These are phyloP conservation scores for Fusarium virguliforme DNA, from an alignment of 2,329 filamentous ascomycete genomes.

Conservation along the genomic window DNA sequence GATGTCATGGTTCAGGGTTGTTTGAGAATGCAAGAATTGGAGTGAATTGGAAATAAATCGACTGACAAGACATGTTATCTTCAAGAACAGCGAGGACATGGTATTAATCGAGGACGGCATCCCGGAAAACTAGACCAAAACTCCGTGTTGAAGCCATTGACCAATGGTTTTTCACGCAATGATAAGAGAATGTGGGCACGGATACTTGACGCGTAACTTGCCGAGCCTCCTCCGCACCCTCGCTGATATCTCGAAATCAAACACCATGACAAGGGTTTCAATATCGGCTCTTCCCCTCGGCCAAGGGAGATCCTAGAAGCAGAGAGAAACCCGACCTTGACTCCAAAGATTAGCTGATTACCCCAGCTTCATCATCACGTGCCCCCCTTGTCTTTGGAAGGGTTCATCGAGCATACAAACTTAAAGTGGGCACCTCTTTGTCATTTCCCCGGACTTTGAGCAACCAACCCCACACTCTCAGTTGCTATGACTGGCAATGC, in stretches of 20 bases:
- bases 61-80: neutral
- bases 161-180: constrained; percentile 36
- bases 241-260: neutral
- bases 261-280: neutral
- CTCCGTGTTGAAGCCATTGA: constrained; percentile 29
- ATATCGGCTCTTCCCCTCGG: constrained; percentile 3
- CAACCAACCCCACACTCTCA: constrained; percentile 7
- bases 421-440: constrained; percentile 24
- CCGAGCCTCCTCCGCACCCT: constrained; percentile 6
- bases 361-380: constrained; percentile 3
- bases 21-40: neutral
- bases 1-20: constrained; percentile 32
- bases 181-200: constrained; percentile 30
- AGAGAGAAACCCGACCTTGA: neutral
- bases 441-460: neutral
- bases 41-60: neutral
- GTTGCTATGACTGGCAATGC: constrained; percentile 22
- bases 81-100: constrained; percentile 10
- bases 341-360: neutral
- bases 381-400: neutral
- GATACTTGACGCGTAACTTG: constrained; percentile 15
- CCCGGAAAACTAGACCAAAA: constrained; percentile 32
- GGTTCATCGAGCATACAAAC: neutral
- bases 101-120: constrained; percentile 6
- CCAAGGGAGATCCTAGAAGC: neutral